A percentile compares a stretch with the other conserved stretches of the same genome.
phyloP scores from a whole-genome alignment of 257 asterid genomes.

The Fraxinus excelsior region DNA sequence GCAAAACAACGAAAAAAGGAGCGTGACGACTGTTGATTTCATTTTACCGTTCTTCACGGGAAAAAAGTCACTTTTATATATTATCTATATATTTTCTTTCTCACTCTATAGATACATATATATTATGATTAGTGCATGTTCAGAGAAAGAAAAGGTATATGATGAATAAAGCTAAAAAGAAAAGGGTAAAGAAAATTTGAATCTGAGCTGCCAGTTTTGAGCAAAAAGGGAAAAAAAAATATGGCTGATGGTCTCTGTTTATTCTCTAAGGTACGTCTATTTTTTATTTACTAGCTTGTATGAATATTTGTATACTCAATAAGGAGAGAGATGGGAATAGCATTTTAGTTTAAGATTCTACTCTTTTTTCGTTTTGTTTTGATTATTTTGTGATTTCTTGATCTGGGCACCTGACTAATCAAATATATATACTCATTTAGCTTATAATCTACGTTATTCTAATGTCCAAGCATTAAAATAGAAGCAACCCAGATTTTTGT shows the following conservation, averaged over 20 bases:
- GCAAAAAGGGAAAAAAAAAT: slow-evolving; percentile 15
- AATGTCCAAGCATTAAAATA: neutral
- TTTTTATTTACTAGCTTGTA: slow-evolving; percentile 21
- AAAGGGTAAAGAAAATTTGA: slow-evolving; percentile 46
- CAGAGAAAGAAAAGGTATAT: slow-evolving; percentile 10
- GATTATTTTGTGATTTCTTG: slow-evolving; percentile 23
- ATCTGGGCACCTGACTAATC: slow-evolving; percentile 29
- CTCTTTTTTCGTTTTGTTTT: too few relatives aligned
- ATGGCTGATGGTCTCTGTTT: slow-evolving; percentile 76
- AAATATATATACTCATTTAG: slow-evolving; percentile 11
- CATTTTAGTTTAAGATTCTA: too few relatives aligned
- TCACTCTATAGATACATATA: slow-evolving; percentile 10
- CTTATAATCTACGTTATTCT: slow-evolving; percentile 11
- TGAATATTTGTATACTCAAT: too few relatives aligned
- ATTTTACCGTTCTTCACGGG: slow-evolving; percentile 43
- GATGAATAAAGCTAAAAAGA: slow-evolving; percentile 48
- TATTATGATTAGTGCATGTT: slow-evolving; percentile 36
- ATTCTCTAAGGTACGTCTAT: slow-evolving; percentile 56
- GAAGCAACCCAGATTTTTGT: slow-evolving; percentile 21
- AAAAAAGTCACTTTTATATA: slow-evolving; percentile 27
- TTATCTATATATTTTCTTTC: neutral
- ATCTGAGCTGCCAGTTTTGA: slow-evolving; percentile 32
- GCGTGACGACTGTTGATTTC: slow-evolving; percentile 35
- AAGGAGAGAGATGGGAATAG: too few relatives aligned
- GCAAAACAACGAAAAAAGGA: slow-evolving; percentile 14